Percentiles rank a stretch among this genome's conserved stretches.
Conservation (phyloP, 345 rosid genomes). For the Litchi chinensis region DNA sequence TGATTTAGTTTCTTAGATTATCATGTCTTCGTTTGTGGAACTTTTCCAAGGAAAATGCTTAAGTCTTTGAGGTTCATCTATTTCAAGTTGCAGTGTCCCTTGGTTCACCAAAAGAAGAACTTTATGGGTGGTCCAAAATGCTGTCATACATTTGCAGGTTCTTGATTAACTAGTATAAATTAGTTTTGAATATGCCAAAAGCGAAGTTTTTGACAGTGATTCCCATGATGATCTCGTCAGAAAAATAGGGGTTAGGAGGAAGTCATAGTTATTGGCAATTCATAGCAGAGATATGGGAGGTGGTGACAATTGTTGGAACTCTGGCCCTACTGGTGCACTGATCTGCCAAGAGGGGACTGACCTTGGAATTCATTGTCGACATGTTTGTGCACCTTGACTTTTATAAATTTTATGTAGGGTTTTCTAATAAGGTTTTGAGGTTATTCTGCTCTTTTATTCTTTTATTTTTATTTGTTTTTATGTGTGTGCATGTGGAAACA, state of each 20-base stretch:
- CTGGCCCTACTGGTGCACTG: too few relatives aligned
- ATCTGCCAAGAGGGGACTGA: too few relatives aligned
- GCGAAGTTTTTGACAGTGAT: neutral
- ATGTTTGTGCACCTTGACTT: too few relatives aligned
- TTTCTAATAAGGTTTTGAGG: neutral
- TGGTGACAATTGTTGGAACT: too few relatives aligned
- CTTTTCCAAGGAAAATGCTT: conserved; percentile 11
- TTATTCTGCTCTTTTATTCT: neutral
- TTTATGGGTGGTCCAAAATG: too few relatives aligned
- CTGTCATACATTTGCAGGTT: neutral
- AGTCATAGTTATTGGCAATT: neutral
- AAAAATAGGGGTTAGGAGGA: neutral
- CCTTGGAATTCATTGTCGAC: too few relatives aligned
- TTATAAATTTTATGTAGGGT: too few relatives aligned
- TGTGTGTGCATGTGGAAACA: too few relatives aligned
- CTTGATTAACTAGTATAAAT: neutral
- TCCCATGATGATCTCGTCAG: neutral
- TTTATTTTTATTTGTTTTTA: too few relatives aligned
- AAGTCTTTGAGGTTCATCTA: neutral
- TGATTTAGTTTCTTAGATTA: conserved; percentile 10
- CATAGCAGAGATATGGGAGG: neutral
- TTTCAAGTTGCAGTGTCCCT: neutral
- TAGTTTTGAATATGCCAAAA: neutral
- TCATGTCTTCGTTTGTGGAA: neutral
- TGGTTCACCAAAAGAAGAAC: neutral